Evolutionary conservation across 257 asterid species (phyloP).

Genomic region (Ehretia macrophylla): DNA sequence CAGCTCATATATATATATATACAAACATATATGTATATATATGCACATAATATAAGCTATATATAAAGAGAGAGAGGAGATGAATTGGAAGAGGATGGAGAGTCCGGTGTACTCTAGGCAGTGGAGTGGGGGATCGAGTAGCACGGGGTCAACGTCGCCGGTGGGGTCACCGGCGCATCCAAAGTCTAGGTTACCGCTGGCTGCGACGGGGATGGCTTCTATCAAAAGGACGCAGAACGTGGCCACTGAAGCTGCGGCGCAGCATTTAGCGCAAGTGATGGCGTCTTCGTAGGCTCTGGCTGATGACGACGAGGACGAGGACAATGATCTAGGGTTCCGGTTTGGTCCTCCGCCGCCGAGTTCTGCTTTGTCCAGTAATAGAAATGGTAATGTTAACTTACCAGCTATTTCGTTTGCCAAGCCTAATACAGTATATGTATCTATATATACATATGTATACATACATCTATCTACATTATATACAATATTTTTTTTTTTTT

Average conservation of each 20-base stretch:
- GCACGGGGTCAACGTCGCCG: slow-evolving; percentile 90
- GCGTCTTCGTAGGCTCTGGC: slow-evolving; percentile 56
- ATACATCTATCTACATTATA: no score
- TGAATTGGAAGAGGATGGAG: slow-evolving; percentile 78
- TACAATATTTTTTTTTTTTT: no score
- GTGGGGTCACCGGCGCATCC: slow-evolving; percentile 94
- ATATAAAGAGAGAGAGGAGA: slow-evolving; percentile 5
- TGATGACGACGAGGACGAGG: slow-evolving; percentile 59
- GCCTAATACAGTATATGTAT: no score
- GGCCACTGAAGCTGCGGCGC: no score
- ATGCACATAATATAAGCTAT: no score
- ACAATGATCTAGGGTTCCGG: no score
- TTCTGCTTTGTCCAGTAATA: slow-evolving; percentile 39
- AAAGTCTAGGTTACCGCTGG: slow-evolving; percentile 70
- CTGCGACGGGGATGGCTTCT: slow-evolving; percentile 69
- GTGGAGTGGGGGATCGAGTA: slow-evolving; percentile 98
- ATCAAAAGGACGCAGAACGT: slow-evolving; percentile 85
- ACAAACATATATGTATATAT: no score
- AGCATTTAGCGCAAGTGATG: slow-evolving; percentile 87
- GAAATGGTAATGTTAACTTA: slow-evolving; percentile 32
- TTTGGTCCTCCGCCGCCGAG: no score
- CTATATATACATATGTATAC: no score
- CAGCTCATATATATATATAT: no score
- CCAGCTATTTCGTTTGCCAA: slow-evolving; percentile 75
- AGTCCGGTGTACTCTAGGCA: slow-evolving; percentile 89